Percentiles rank a stretch among this genome's conserved stretches.
Evolutionary conservation across 768 basidiomycete species (phyloP).

Genomic region (Dioszegia crocea): DNA sequence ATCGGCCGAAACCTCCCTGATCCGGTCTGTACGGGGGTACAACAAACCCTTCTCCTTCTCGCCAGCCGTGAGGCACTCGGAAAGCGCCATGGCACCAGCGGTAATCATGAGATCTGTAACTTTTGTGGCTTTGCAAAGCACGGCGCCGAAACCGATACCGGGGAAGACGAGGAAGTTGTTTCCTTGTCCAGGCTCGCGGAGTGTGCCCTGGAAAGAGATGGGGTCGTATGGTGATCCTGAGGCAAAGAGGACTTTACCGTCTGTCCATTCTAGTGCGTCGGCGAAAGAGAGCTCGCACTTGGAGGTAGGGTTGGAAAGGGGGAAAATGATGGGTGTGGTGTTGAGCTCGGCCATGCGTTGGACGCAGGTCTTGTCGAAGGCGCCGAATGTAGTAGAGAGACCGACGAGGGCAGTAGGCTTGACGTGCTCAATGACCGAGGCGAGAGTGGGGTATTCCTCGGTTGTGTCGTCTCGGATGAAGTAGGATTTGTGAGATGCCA

Average conservation of each 20-base stretch:
- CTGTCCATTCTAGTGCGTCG: conserved; percentile 53
- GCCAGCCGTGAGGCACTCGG: conserved; percentile 65
- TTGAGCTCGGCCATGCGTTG: conserved; percentile 74
- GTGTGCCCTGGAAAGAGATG: conserved; percentile 58
- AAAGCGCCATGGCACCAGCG: conserved; percentile 74
- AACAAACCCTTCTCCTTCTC: conserved; percentile 66
- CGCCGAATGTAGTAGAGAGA: conserved; percentile 76
- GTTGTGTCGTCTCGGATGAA: conserved; percentile 77
- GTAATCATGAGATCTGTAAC: conserved; percentile 89
- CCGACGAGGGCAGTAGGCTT: conserved; percentile 85
- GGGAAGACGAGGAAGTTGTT: conserved; percentile 88
- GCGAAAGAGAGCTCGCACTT: conserved; percentile 47
- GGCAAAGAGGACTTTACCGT: conserved; percentile 67
- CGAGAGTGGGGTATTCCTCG: conserved; percentile 66
- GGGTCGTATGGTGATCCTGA: conserved; percentile 80
- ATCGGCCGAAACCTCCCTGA: conserved; percentile 74
- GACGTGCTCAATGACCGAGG: conserved; percentile 73
- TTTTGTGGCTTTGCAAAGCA: conserved; percentile 58
- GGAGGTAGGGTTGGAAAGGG: conserved; percentile 74
- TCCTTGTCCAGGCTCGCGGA: conserved; percentile 75
- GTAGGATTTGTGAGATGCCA: conserved; percentile 81
- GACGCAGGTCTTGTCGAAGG: conserved; percentile 70
- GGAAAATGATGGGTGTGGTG: conserved; percentile 76
- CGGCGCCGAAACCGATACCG: conserved; percentile 57
- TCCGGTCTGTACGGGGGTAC: conserved; percentile 78